Evolutionary conservation across 1,139 yeast genomes (phyloP), one percentile per base, ranked within the genome.

Genomic region (Protomyces inundatus): DNA sequence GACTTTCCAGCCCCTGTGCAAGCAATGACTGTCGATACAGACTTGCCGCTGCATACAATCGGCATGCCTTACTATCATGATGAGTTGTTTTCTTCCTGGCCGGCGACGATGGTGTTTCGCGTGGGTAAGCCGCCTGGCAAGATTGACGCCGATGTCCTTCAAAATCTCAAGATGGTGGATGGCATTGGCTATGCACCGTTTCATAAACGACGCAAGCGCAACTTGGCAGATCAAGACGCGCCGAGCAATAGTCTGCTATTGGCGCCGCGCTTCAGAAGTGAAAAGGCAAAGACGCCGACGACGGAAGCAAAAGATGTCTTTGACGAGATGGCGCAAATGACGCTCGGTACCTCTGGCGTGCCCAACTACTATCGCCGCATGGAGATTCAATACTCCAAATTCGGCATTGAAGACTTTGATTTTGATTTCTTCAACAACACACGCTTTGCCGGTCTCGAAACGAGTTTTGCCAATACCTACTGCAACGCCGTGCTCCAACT

Each of bases 321-420:
- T 50, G 67, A 66, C 37, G 69, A 70, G 14, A 54, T 66, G 33
- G 72, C 70, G 30, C 64, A 67, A 42, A 66, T 56, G 59, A 64
- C 66, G 4, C 65, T 65, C 10, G 71, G 69, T 14, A 63, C 69
- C n/a, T 54, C 55, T 16, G 30, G 61, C 45, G 61, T 67, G 14
- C 65, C 68, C n/a, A 56, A 54, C 23, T 66, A 61, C 48, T 93
- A 87, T 74, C 79, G 85, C 48, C 84, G 85, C 70, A 78, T 90
- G 64, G 88, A 87, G 67, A 88, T 93, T 67, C 83, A 87, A 55
- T 91, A 91, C 73, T 88, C 96, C 65, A 87, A 84, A 70, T 93
- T 90, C 75, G 98, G 98, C 23, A 91, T 95, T 36, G 90, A 87
- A 69, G 97, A 90, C 74, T 93, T 93, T 76, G 97, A 95, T 76